Conservation (phyloP, 2,329 filamentous ascomycete genomes). For the Xylaria sp. region DNA sequence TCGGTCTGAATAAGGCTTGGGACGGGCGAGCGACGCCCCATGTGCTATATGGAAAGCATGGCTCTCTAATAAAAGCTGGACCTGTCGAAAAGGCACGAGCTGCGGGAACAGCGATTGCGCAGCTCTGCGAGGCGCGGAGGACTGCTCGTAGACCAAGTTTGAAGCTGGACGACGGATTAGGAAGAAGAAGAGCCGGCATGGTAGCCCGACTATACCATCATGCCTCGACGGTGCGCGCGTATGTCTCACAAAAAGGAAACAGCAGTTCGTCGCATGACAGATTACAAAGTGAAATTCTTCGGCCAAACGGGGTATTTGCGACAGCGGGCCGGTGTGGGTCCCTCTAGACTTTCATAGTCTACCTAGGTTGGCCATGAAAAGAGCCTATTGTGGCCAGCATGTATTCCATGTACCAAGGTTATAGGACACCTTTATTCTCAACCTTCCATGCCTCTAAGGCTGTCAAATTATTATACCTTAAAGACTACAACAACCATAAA, state of each 20-base stretch:
- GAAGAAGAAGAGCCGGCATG: conserved; percentile 48
- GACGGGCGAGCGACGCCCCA: conserved; percentile 33
- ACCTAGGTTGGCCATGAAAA: no score
- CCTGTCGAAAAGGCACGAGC: conserved; percentile 42
- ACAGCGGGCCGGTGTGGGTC: conserved; percentile 31
- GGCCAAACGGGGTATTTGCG: conserved; percentile 17
- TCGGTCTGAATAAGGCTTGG: conserved; percentile 11
- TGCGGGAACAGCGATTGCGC: conserved; percentile 29
- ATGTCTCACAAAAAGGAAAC: conserved; percentile 19
- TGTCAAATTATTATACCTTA: no score
- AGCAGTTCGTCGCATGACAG: conserved; percentile 23
- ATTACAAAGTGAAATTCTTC: conserved; percentile 21
- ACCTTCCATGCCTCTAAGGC: no score
- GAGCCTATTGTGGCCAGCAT: no score
- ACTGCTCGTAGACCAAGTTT: conserved; percentile 49
- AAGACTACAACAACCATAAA: no score
- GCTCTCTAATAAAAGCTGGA: conserved; percentile 15
- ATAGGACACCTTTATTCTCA: no score
- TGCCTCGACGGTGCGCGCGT: conserved; percentile 35
- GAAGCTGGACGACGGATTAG: conserved; percentile 47
- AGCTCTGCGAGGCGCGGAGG: conserved; percentile 42
- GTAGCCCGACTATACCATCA: conserved; percentile 46
- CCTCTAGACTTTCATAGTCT: no score
- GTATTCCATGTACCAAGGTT: no score
- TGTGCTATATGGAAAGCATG: conserved; percentile 43